A percentile compares a stretch with the other conserved stretches of the same genome.
These are phyloP conservation scores for Neospora caninum DNA, from an alignment of 169 alveolate genomes.

Conservation along the genomic window DNA sequence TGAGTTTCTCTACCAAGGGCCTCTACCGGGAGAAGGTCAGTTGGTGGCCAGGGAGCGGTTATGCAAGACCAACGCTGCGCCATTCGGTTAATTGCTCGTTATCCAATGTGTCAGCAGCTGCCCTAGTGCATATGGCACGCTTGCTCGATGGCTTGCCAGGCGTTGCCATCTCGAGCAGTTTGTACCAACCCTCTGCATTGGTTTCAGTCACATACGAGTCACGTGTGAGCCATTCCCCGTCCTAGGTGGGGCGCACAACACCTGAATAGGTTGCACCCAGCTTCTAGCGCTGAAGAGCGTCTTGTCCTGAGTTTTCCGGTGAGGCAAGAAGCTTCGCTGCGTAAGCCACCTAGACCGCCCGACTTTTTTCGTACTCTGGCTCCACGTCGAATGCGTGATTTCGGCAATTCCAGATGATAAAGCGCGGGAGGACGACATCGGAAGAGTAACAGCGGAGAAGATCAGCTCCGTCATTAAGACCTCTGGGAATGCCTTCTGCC, in stretches of 20 bases:
- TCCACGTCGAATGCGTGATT: too few species aligned
- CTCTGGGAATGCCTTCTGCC: constrained; percentile 20
- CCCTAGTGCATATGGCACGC: neutral
- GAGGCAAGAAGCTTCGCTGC: too few species aligned
- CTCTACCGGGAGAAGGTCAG: neutral
- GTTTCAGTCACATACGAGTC: neutral
- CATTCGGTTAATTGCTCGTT: neutral
- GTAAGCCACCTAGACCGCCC: too few species aligned
- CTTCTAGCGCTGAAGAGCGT: too few species aligned
- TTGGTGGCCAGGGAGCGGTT: neutral
- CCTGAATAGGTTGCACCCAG: too few species aligned
- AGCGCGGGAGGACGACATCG: neutral
- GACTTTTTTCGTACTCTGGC: too few species aligned
- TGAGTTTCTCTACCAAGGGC: constrained; percentile 16
- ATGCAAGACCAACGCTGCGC: neutral
- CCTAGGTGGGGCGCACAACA: too few species aligned
- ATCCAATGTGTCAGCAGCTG: neutral
- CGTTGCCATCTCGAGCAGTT: neutral
- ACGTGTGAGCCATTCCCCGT: too few species aligned
- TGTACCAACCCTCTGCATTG: neutral
- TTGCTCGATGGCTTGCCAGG: neutral
- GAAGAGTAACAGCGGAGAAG: neutral
- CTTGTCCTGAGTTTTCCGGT: too few species aligned
- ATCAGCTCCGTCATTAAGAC: neutral
- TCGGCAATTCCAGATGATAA: neutral